These are phyloP conservation scores for Danielozyma ontarioensis DNA, from an alignment of 805 yeast species.

Conservation along the genomic window DNA sequence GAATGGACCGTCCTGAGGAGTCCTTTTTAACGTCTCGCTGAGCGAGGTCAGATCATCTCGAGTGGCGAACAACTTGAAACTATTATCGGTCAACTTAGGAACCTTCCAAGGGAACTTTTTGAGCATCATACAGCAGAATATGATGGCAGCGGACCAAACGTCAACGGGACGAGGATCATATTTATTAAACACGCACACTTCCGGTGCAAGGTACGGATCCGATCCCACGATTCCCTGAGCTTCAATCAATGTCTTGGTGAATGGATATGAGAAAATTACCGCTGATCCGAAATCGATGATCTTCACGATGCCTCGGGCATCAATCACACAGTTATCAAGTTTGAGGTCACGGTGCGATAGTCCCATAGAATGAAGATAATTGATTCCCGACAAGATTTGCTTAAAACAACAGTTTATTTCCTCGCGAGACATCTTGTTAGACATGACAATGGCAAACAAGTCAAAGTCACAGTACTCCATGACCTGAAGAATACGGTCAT, in stretches of 20 bases:
- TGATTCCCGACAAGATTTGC: conserved; percentile 75
- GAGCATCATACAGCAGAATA: conserved; percentile 87
- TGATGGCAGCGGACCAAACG: conserved; percentile 89
- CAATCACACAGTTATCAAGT: conserved; percentile 87
- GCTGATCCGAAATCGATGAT: conserved; percentile 93
- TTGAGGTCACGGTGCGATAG: conserved; percentile 89
- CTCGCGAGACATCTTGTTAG: conserved; percentile 73
- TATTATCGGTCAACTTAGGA: conserved; percentile 74
- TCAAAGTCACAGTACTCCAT: conserved; percentile 95
- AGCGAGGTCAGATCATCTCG: conserved; percentile 60
- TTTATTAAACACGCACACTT: conserved; percentile 73
- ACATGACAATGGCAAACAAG: conserved; percentile 90
- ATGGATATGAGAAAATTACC: conserved; percentile 86
- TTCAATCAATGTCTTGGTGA: conserved; percentile 63
- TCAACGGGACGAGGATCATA: conserved; percentile 93
- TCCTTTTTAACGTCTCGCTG: conserved; percentile 52
- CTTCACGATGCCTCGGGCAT: conserved; percentile 77
- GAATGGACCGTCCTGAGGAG: conserved; percentile 34
- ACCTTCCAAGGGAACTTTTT: conserved; percentile 94
- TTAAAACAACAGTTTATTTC: conserved; percentile 89
- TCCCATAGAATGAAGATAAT: conserved; percentile 79
- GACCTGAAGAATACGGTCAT: conserved; percentile 80
- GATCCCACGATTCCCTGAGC: conserved; percentile 84
- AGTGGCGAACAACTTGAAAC: conserved; percentile 78
- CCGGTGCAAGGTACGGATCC: conserved; percentile 90